Evolutionary conservation across 139 green algal genomes (phyloP), one percentile per base, ranked within the genome.

Genomic region (Picochlorum sp.): DNA sequence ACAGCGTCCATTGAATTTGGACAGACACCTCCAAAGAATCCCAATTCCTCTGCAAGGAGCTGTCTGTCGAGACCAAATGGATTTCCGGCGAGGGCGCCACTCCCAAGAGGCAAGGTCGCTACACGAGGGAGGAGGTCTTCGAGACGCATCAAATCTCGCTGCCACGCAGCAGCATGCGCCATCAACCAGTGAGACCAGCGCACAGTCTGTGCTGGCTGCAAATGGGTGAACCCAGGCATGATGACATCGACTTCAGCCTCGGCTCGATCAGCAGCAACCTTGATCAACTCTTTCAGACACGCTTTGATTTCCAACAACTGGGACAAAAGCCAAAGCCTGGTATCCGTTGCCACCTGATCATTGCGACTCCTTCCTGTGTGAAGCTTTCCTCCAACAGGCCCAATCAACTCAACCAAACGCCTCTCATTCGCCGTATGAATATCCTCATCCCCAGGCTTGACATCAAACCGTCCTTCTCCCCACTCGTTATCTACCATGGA

Each of bases 351-450:
- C 4, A 92, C 88, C 81, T 99, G 93, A 71, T 99, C 94, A 71
- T 99, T 99, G 30, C 94, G 78, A 47, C 72, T 90, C 34, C 94
- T 77, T 6, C 91, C 94, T 2, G 94, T 99, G 78, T 99, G 94
- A 67, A 99, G 90, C 85, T 99, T 99, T 57, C 90, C 92, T 30
- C 86, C 91, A 15, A 94, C 81, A 30, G 83, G 3, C 4, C 90
- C 92, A 15, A 98, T 72, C 11, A 97, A 52, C 81, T 98, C 92
- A 45, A 75, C 89, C 4, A 98, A 79, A 16, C 90, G 73, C 13
- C 92, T 78, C 79, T 98, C 92, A 71, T 98, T 98, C 52, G 92
- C 92, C 34, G 90, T 98, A 85, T 98, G 90, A 65, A 98, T 98
- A 80, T 98, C 92, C 74, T 98, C 92, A 69, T 98, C 92, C 1